Evolutionary conservation across 75 land plant species (phyloP), one percentile per base, ranked within the genome.

Genomic region (Larix kaempferi): DNA sequence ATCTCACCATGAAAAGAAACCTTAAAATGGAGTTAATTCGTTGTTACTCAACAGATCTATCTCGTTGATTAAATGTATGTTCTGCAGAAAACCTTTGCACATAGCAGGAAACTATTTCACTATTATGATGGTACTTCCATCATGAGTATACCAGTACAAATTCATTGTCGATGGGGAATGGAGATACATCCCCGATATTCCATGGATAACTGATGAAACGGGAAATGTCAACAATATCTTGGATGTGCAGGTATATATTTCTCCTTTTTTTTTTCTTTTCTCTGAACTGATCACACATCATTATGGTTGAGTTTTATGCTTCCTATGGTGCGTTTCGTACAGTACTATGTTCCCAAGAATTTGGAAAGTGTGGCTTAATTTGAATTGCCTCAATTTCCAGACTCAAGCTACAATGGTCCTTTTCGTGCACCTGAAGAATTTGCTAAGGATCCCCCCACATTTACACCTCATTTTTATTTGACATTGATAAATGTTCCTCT

Each of bases 111-210:
- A 91, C 62, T 95, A 92, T 63, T 88, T 87, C 71, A 79, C 89
- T 11, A 74, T 91, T 56, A 69, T 91, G 78, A 80, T 91, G 79
- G 81, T 91, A 16, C 93, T 97, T 29, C 93, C 93, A 71, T 87
- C 88, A 23, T 95, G 98, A 56, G 83, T 97, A 10, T 92, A 94
- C 76, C 93, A 92, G 54, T 97, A 85, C 79, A 92, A 84, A 77
- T 94, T 92, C 64, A 76, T 91, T 69, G 92, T 97, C 12, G 95
- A 97, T 84, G 98, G 93, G 1, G 83, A 89, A 73, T 91, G 91
- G 91, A 92, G 88, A 74, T 88, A 86, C 54, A 71, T 87, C n/a
- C 94, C 89, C 21, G 91, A 94, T 71, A 63, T 94, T 37, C 99
- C 95, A 29, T 84, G 75, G 79, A 71, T 80, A 2, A 49, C 78